Base-by-base conservation (phyloP, 129 eudicot species). In the Tagetes erecta region DNA sequence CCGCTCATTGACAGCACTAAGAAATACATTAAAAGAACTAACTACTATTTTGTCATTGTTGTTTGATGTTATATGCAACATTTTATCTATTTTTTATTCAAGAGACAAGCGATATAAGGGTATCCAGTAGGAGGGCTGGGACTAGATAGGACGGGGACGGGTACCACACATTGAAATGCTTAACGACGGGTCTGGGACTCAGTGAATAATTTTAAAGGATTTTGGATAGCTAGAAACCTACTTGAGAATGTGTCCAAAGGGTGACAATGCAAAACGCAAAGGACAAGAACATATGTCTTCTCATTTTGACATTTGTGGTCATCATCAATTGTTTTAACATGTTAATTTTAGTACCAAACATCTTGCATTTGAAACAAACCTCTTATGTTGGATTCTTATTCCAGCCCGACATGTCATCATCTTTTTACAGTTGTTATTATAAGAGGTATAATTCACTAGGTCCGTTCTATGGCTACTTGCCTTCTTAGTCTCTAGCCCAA, bases 231-330 rank as follows among this genome's bases (percentile, higher is more conserved):
- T 73, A 73, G 5, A 73, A 45, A 46, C 39, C 35, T 46, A 46
- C 38, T 46, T 11, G 78, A 71, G 53, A 52, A 70, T 70, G 64
- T 40, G 67, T 67, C 53, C 53, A 44, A 51, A 36, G 8, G 36
- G 67, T 76, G 67, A 52, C 53, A 76, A 51, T 51, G 67, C 73
- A 31, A 75, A 51, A 56, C 42, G 53, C 42, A 50, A 33, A 75
- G 55, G 79, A 76, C 80, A 76, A 67, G 80, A 76, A n/a, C 73
- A 66, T 63, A 67, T 55, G 73, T 76, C 73, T 67, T 41, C 49
- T 76, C 80, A 42, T 52, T 67, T 67, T 76, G 67, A 76, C 57
- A 37, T 52, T 66, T 76, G 74, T 67, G 80, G 80, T 20, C 46
- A 40, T 31, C 47, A 45, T 52, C 58, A 13, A 35, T 60, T 12